Conservation (phyloP, 352 stramenopile species). For the Pythium brachiatum region DNA sequence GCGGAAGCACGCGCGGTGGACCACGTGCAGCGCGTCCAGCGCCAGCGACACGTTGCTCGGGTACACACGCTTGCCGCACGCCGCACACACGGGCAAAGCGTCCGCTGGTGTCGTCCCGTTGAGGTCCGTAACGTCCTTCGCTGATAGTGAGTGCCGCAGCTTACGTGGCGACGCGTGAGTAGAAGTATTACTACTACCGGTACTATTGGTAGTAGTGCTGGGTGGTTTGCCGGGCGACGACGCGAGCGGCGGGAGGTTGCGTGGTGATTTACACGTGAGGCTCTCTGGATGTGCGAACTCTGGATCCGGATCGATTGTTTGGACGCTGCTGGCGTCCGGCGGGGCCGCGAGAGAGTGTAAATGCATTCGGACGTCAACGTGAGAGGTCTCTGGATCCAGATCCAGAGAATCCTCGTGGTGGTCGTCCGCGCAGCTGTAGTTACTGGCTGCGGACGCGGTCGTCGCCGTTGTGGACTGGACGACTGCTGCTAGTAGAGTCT, state of each 20-base stretch:
- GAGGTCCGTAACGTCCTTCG: not conserved
- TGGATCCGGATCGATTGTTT: not conserved
- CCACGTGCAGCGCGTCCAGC: not conserved
- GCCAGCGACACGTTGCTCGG: not conserved
- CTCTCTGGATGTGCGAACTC: not conserved
- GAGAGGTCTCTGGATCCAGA: not conserved
- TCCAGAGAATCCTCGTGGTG: not conserved
- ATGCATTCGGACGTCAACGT: not conserved
- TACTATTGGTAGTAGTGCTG: not conserved
- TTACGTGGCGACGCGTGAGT: not conserved
- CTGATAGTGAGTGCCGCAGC: not conserved
- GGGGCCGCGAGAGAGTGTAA: not conserved
- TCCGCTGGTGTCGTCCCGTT: not conserved
- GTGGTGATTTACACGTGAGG: not conserved
- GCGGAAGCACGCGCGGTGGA: constrained; percentile 18
- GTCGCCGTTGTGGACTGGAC: not conserved
- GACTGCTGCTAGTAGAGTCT: not conserved
- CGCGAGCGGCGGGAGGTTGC: not conserved
- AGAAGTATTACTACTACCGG: too few species aligned
- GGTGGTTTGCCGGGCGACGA: not conserved
- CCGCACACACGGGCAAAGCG: constrained; percentile 2
- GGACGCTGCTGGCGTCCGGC: not conserved
- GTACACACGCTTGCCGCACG: constrained; percentile 8
- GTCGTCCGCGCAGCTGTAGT: too few species aligned
- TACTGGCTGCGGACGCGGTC: not conserved